Conservation (phyloP, 179 eudicot genomes). For the Beta corolliflora region DNA sequence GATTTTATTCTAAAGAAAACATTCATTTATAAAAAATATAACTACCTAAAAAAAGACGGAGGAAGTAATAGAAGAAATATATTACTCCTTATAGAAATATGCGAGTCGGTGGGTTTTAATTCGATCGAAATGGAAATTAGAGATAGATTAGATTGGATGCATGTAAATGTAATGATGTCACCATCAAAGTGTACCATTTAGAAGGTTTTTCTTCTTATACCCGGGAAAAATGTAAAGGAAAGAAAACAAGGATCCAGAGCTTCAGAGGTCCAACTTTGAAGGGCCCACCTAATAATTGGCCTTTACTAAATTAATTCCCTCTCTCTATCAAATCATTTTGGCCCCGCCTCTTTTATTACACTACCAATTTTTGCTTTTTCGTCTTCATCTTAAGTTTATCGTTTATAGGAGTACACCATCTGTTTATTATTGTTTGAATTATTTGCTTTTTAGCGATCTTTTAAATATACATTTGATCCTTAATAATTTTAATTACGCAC, state of each 20-base stretch:
- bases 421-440: no score
- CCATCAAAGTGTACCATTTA: slow-evolving; percentile 1
- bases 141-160: not conserved
- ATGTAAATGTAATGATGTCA: not conserved
- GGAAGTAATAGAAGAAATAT: no score
- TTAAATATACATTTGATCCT: no score
- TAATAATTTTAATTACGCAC: no score
- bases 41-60: no score
- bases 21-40: no score
- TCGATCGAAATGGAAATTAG: not conserved
- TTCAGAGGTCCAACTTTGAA: slow-evolving; percentile 3
- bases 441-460: not conserved
- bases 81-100: no score
- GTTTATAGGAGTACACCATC: no score
- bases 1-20: no score
- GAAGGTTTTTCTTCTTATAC: not conserved
- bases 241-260: not conserved
- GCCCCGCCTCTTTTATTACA: not conserved
- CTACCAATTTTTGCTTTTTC: not conserved
- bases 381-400: not conserved
- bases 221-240: not conserved
- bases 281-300: slow-evolving; percentile 32
- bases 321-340: slow-evolving; percentile 16
- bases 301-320: slow-evolving; percentile 13
- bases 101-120: no score